Percentiles rank a stretch among this genome's conserved stretches.
Conservation (phyloP, 805 yeast species). For the Yamadazyma phyllophila region DNA sequence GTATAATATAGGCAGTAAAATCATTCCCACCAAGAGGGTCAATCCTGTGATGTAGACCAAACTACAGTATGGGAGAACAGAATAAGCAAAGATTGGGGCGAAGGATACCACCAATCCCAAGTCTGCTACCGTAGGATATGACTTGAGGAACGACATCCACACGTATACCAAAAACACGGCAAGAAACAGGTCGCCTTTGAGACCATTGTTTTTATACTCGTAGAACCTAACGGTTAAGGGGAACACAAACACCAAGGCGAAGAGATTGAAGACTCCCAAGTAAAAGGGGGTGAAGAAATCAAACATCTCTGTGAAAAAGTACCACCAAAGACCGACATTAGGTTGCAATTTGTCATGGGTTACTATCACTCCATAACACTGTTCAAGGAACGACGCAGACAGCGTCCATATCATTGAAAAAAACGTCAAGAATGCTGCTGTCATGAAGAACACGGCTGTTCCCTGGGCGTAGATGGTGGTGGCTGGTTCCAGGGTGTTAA, state of each 20-base stretch:
- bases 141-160: constrained; percentile 61
- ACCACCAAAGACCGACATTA: constrained; percentile 98
- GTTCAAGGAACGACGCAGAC: constrained; percentile 26
- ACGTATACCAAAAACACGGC: constrained; percentile 45
- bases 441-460: constrained; percentile 16
- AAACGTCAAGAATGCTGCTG: constrained; percentile 23
- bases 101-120: constrained; percentile 45
- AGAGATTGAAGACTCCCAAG: constrained; percentile 78
- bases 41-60: constrained; percentile 47
- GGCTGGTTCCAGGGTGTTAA: constrained; percentile 3
- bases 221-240: constrained; percentile 74
- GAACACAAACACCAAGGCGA: constrained; percentile 58
- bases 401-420: constrained; percentile 24
- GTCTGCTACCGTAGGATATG: constrained; percentile 87
- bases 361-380: constrained; percentile 54
- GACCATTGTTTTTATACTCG: constrained; percentile 17
- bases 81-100: constrained; percentile 43
- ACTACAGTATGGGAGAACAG: constrained; percentile 46
- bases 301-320: constrained; percentile 92
- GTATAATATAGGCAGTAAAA: constrained; percentile 84
- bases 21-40: constrained; percentile 48
- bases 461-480: constrained; percentile 17
- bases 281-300: constrained; percentile 84
- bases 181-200: constrained; percentile 52
- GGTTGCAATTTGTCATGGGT: constrained; percentile 74